Base-by-base conservation (phyloP, 129 eudicot species). In the Artemisia tridentata region DNA sequence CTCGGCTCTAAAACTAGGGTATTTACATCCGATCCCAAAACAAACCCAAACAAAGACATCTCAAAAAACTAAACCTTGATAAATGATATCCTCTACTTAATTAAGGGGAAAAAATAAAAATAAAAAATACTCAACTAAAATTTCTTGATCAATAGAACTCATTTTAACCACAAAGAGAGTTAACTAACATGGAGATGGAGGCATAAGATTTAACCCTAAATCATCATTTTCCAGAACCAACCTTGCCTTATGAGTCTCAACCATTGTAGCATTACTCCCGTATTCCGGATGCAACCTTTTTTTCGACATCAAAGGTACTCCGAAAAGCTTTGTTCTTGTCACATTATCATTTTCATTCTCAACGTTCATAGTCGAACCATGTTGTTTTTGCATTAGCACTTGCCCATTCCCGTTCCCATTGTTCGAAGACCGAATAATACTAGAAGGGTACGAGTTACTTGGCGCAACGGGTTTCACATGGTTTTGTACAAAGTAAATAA, bases 131-230 rank as follows among this genome's bases (percentile, higher is more conserved):
- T 58, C 45, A 48, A 53, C 48, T 73, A 67, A 75, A 78, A 67
- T 77, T 31, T 48, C 78, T 78, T 52, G 47, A 63, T 62, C 55
- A 77, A 71, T 54, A 69, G 3, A 63, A 64, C 70, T 41, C 31
- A 71, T 25, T 50, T 25, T 29, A 49, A 61, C 15, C 9, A 64
- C 25, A 64, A 15, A 53, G 62, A 43, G 38, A 34, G 4, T 65
- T 21, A 21, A 21, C 57, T 78, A 87, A 79, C 88, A 89, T 9
- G 83, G 85, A 18, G 93, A 92, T 75, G 98, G 95, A 63, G 96
- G 95, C 98, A 88, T 92, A 63, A 92, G 96, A 83, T 92, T 86
- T 65, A 92, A 71, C 81, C 98, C 98, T 80, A 92, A 78, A 83
- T 92, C 96, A 84, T 88, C 89, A 54, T 86, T 89, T 48, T 83